Conservation (phyloP, 306 rosid genomes). For the Alnus rubra region DNA sequence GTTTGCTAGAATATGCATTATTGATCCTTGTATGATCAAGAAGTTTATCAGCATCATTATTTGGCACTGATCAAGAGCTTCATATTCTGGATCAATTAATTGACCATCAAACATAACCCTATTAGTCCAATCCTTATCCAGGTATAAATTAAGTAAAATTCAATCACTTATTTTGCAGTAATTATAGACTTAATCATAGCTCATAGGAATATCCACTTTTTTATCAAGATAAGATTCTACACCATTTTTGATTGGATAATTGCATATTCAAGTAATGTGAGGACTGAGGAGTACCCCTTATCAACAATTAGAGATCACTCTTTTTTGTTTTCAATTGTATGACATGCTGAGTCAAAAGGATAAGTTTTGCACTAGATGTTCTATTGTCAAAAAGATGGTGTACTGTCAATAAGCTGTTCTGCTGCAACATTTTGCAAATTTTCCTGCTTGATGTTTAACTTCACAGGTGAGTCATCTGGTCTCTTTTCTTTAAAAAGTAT, state of each 20-base stretch:
- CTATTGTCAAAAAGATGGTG: slow-evolving; percentile 23
- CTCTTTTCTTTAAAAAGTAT: not conserved
- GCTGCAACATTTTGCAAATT: slow-evolving; percentile 35
- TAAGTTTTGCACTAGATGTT: slow-evolving; percentile 29
- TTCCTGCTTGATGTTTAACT: slow-evolving; percentile 26
- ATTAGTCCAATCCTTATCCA: not conserved
- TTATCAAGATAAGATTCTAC: slow-evolving; percentile 42
- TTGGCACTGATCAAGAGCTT: not conserved
- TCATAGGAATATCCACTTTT: slow-evolving; percentile 34
- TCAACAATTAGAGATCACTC: slow-evolving; percentile 17
- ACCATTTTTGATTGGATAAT: slow-evolving; percentile 41
- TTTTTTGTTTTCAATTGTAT: not conserved
- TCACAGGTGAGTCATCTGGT: not conserved
- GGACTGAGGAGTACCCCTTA: slow-evolving; percentile 22
- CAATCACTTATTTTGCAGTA: slow-evolving; percentile 15
- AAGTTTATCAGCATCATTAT: not conserved
- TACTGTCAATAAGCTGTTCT: slow-evolving; percentile 9
- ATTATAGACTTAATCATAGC: slow-evolving; percentile 7
- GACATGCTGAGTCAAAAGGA: slow-evolving; percentile 52
- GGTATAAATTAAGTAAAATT: not conserved
- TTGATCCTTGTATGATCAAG: not conserved
- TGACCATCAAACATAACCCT: not conserved
- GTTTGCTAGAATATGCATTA: not conserved
- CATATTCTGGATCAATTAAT: not conserved
- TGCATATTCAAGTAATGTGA: slow-evolving; percentile 39